phyloP scores from a whole-genome alignment of 345 rosid genomes.

The Carallia brachiata region DNA sequence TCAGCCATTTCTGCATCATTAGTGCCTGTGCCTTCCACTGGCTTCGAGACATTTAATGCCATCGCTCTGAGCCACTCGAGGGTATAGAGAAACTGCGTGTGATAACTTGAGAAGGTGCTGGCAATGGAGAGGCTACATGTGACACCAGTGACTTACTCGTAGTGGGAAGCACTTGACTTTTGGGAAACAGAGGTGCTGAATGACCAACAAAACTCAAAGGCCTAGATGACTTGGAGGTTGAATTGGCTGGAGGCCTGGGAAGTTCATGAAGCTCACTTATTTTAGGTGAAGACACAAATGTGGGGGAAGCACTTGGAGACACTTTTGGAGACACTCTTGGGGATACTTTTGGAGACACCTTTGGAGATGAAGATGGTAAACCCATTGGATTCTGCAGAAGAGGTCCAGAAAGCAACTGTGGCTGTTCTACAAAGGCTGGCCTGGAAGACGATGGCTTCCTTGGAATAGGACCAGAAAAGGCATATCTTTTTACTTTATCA shows the following conservation, averaged over 20 bases:
- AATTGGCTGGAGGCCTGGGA: constrained; percentile 29
- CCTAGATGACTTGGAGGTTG: constrained; percentile 18
- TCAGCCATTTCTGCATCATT: constrained; percentile 38
- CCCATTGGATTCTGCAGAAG: constrained; percentile 33
- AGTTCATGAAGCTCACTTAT: constrained; percentile 38
- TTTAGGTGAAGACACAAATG: constrained; percentile 23
- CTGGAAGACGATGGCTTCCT: constrained; percentile 17
- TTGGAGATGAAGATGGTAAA: constrained; percentile 13
- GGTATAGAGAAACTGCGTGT: constrained; percentile 35
- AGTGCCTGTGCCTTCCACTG: constrained; percentile 31
- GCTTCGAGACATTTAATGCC: constrained; percentile 39
- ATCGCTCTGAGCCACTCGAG: constrained; percentile 20
- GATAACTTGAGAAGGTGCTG: constrained; percentile 29
- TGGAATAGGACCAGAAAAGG: constrained; percentile 33
- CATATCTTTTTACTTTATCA: constrained; percentile 21
- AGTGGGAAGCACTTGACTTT: constrained; percentile 13
- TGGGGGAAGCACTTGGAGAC: constrained; percentile 31
- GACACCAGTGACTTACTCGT: constrained; percentile 6
- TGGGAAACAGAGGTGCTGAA: constrained; percentile 26
- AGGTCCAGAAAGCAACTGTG: constrained; percentile 67
- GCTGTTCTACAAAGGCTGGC: constrained; percentile 16
- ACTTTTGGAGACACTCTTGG: constrained; percentile 15
- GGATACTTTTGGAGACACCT: constrained; percentile 36
- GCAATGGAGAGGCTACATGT: constrained; percentile 21
- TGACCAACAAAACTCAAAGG: constrained; percentile 24